A percentile compares a stretch with the other conserved stretches of the same genome.
These are phyloP conservation scores for Spergularia marina DNA, from an alignment of 148 eudicot genomes.

Conservation along the genomic window DNA sequence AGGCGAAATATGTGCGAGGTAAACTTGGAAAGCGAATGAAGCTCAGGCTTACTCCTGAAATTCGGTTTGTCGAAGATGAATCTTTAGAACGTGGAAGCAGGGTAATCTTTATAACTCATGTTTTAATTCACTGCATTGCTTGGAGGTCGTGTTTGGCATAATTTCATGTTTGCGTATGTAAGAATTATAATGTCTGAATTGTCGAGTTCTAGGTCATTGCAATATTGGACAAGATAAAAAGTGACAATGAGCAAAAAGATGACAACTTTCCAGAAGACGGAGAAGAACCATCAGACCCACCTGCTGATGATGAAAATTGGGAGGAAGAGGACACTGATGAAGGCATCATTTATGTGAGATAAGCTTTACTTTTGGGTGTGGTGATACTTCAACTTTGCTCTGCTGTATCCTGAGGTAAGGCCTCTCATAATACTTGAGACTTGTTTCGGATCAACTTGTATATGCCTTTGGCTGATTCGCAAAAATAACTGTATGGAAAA, in stretches of 20 bases:
- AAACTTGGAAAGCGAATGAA: slow-evolving; percentile 86
- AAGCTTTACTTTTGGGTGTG: slow-evolving; percentile 28
- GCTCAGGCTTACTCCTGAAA: slow-evolving; percentile 87
- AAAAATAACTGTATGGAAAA: neutral
- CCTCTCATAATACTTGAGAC: neutral
- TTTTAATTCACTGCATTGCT: neutral
- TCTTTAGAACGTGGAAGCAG: slow-evolving; percentile 94
- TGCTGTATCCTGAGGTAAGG: slow-evolving; percentile 27
- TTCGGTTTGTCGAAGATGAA: slow-evolving; percentile 89
- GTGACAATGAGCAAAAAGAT: slow-evolving; percentile 43
- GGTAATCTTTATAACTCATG: slow-evolving; percentile 40
- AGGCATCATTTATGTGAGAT: slow-evolving; percentile 67
- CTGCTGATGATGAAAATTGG: slow-evolving; percentile 53
- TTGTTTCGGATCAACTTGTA: neutral
- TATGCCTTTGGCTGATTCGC: neutral
- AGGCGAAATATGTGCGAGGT: slow-evolving; percentile 85
- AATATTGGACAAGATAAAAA: slow-evolving; percentile 83
- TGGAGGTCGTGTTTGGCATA: neutral
- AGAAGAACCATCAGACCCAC: slow-evolving; percentile 29
- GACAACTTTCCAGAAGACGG: slow-evolving; percentile 23
- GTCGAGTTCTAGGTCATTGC: slow-evolving; percentile 54
- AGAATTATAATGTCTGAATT: neutral
- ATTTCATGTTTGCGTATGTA: neutral
- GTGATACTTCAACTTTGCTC: slow-evolving; percentile 18
- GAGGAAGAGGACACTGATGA: slow-evolving; percentile 70